A percentile compares a stretch with the other conserved stretches of the same genome.
Evolutionary conservation across 306 rosid genomes (phyloP).

Genomic region (Citrullus amarus): DNA sequence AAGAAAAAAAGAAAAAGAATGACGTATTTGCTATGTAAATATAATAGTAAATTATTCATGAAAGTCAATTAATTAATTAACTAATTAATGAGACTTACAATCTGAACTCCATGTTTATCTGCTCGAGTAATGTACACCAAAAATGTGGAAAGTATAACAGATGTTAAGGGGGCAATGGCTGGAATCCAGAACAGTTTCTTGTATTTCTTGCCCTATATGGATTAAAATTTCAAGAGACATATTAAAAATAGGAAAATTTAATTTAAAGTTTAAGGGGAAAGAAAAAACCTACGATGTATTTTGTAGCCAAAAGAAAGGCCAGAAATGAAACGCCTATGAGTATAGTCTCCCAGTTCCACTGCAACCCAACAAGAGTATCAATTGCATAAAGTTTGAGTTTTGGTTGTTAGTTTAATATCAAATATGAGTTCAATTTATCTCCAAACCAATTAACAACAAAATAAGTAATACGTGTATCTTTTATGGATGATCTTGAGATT

Average conservation of each 20-base stretch:
- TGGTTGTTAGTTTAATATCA: no score
- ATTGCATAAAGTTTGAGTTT: no score
- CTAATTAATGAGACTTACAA: conserved; percentile 31
- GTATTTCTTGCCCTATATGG: conserved; percentile 52
- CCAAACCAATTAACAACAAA: no score
- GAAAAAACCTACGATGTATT: conserved; percentile 36
- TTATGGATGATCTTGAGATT: no score
- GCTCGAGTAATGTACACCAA: conserved; percentile 62
- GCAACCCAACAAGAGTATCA: conserved; percentile 10
- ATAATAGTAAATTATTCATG: no score
- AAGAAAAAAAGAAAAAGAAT: background rate
- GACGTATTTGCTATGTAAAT: background rate
- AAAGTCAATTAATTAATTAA: no score
- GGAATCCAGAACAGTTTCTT: conserved; percentile 69
- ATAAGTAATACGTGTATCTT: no score
- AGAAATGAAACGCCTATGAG: conserved; percentile 54
- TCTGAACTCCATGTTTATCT: conserved; percentile 50
- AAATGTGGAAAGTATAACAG: conserved; percentile 57
- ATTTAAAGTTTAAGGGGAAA: background rate
- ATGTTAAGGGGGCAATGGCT: conserved; percentile 71
- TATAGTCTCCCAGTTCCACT: conserved; percentile 94
- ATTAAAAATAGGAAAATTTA: background rate
- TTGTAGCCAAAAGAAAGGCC: conserved; percentile 46
- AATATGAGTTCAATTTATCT: no score
- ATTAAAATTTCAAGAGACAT: background rate